These are phyloP conservation scores for Ophiostoma montium DNA, from an alignment of 2,329 filamentous ascomycete genomes.

Conservation along the genomic window DNA sequence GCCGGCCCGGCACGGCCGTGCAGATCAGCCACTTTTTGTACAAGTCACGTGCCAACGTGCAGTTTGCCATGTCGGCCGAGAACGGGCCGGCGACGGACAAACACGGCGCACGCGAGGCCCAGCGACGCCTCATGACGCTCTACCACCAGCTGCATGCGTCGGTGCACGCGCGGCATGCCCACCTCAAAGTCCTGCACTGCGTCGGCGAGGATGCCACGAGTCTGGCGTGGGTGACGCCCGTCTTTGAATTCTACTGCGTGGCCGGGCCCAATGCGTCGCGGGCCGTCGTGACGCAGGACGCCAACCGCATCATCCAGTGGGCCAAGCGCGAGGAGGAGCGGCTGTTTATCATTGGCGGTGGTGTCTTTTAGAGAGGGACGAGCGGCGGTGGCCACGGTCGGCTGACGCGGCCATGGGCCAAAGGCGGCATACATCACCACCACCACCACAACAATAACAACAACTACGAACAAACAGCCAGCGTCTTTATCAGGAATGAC, in stretches of 20 bases:
- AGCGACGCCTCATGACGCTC: constrained; percentile 62
- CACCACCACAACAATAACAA: too few species aligned
- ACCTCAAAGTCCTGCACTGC: constrained; percentile 75
- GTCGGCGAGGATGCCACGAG: constrained; percentile 62
- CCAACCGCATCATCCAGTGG: constrained; percentile 85
- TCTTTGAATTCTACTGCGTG: constrained; percentile 94
- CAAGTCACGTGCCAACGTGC: constrained; percentile 87
- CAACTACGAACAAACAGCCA: too few species aligned
- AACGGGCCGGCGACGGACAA: constrained; percentile 32
- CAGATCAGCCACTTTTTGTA: constrained; percentile 86
- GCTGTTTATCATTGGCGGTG: constrained; percentile 94
- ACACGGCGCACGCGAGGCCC: constrained; percentile 30
- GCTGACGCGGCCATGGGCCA: not conserved
- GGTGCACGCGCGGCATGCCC: constrained; percentile 71
- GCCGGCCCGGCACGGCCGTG: constrained; percentile 42
- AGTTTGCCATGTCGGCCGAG: constrained; percentile 83
- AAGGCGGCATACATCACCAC: too few species aligned
- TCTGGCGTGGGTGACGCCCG: constrained; percentile 78
- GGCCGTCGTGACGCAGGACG: constrained; percentile 62
- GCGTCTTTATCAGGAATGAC: too few species aligned
- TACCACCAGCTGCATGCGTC: constrained; percentile 76
- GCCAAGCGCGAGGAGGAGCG: constrained; percentile 82
- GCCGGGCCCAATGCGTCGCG: constrained; percentile 58
- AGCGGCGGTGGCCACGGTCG: not conserved
- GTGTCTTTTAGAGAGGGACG: constrained; percentile 46